A percentile compares a stretch with the other conserved stretches of the same genome.
Evolutionary conservation across 2,329 filamentous ascomycete species (phyloP).

Genomic region (Colletotrichum tropicale): DNA sequence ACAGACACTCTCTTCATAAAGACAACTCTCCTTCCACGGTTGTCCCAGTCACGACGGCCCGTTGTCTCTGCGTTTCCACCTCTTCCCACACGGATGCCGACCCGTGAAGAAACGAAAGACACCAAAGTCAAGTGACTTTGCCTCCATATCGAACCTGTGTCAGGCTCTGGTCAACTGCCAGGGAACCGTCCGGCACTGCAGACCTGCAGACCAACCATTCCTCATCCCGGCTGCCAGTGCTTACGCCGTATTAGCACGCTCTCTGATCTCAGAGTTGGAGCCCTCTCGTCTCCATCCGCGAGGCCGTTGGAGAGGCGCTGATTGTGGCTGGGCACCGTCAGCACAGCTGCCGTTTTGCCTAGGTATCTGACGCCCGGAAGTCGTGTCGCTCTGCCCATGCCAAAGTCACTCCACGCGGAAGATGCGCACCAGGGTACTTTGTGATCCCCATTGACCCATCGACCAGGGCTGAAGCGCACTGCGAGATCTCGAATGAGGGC

Average conservation of each 20-base stretch:
- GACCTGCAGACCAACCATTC: not conserved
- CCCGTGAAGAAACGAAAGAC: not conserved
- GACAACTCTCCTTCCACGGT: not conserved
- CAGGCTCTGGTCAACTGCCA: not conserved
- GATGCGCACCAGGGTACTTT: not conserved
- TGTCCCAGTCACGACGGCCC: slow-evolving; percentile 3
- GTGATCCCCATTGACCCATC: not conserved
- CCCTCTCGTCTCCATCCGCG: not conserved
- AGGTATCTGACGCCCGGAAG: not conserved
- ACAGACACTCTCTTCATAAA: not conserved
- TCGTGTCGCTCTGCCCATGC: not conserved
- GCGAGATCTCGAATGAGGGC: slow-evolving; percentile 6
- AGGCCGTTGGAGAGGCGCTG: slow-evolving; percentile 7
- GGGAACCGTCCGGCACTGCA: not conserved
- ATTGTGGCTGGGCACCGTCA: not conserved
- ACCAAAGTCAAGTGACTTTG: slow-evolving; percentile 9
- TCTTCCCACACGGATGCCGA: not conserved
- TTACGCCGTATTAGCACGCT: not conserved
- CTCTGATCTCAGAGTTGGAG: not conserved
- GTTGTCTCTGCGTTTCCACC: not conserved
- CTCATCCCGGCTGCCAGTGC: not conserved
- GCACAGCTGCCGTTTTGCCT: not conserved
- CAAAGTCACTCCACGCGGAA: not conserved
- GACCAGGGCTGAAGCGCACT: not conserved
- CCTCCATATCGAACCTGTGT: not conserved